Evolutionary conservation across 441 rosid species (phyloP), one percentile per base, ranked within the genome.

Genomic region (Pelargonium fulgidum): DNA sequence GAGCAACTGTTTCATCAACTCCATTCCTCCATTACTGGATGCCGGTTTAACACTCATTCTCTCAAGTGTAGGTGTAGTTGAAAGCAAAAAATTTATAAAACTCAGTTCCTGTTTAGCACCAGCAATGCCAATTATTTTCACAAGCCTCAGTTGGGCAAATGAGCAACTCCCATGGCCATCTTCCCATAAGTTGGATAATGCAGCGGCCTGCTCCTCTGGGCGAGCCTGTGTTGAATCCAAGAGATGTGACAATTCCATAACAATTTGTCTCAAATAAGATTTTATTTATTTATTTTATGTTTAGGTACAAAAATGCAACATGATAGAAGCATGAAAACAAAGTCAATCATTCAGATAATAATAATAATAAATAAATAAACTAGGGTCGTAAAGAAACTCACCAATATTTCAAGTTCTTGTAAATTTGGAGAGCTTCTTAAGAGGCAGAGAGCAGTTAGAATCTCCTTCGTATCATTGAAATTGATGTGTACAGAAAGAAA

Each of bases 321-420:
- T 24, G 14, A 48, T 48, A 48, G 12, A 48, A 47, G n/a, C 54
- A 48, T 48, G 54, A 48, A 48, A 10, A 44, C 33, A 12, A 12
- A 3, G 54, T 1, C 54, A 48, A 48, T 36, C 68, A 62, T 62
- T 16, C 3, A 2, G 29, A n/a, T n/a, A 59, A 29, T 33, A 16
- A 26, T 16, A 39, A 22, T 22, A 22, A 22, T 22, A 22, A 22
- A 7, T 1, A 56, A 52, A n/a, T n/a, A 59, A 6, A 10, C 54
- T 12, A 48, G n/a, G 54, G 48, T 36, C 1, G 16, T 68, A 67
- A 71, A 54, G 22, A 45, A 63, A 68, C 83, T 70, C 69, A 89
- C 89, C 85, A 84, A 72, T 76, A 85, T 83, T 80, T 86, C 93
- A 45, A 88, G 77, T 75, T 88, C 94, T 71, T 81, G 88, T 50